Base-by-base conservation (phyloP, 2,329 filamentous ascomycete genomes). In the Scortechinia acanthostroma region DNA sequence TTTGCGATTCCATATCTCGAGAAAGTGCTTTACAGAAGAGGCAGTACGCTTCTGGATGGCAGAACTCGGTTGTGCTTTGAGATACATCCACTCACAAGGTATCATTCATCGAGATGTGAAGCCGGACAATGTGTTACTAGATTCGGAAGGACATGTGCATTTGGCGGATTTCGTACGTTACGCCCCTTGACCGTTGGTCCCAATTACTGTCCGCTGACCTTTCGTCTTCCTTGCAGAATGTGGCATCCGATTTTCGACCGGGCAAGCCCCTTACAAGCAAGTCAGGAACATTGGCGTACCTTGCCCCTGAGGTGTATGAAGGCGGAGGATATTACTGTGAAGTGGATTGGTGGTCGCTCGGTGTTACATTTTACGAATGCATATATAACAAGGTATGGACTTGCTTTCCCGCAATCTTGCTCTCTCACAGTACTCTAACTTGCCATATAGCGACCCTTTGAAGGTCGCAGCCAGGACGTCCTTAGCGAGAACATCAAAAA, bases 331-430 rank as follows among this genome's bases (percentile, higher is more conserved):
- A 88, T 55, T 73, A 74, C 25, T 76, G 69, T 43, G 82, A 86
- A 55, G 82, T 86, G 21, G 84, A 88, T 59, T 88, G 84, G 84
- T 88, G 84, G 84, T 87, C 83, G 13, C 63, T 88, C 17, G 84
- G 84, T 20, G 84, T 88, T 40, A 76, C 84, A 15, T 87, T 88
- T 61, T 88, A 87, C 57, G 84, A 88, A 59, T 88, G 83, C 68
- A 86, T 88, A 45, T 88, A 87, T 63, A 86, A 83, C 63, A 88
- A 83, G 74, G 79, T 80, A 58, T 42, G 62, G 49, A 45, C n/a
- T n/a, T n/a, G 25, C 25, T 30, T 30, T n/a, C 25, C 25, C 25
- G n/a, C n/a, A n/a, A n/a, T n/a, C n/a, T n/a, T n/a, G n/a, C n/a
- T n/a, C n/a, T n/a, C n/a, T n/a, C n/a, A n/a, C n/a, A n/a, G n/a